Evolutionary conservation across 371 early-diverging fungal species (phyloP), one percentile per base, ranked within the genome.

Genomic region (Mucor irregularis): DNA sequence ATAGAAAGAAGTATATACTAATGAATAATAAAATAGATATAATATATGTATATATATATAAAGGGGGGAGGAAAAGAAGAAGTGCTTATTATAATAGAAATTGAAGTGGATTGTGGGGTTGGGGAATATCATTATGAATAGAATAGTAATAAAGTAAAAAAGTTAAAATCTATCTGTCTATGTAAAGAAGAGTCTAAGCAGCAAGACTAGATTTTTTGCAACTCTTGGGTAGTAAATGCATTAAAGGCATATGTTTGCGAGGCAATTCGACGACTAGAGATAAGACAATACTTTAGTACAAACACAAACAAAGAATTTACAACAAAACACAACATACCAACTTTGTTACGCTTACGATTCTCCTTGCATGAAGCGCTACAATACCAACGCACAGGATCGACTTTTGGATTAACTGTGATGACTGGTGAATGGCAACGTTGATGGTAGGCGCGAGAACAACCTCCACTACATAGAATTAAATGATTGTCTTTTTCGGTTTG

Each of bases 381-480:
- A 69, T 79, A 90, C 89, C 89, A 90, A 21, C 65, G 59, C 16
- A 70, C 62, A 49, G 68, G 64, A 42, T 57, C 61, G 21, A 63
- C 64, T 19, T 64, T 61, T 14, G 78, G 73, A 35, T 51, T 49
- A 31, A 46, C 37, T 2, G 76, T 58, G 48, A 86, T 86, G 14
- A 73, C 76, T 10, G 71, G 53, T 26, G 56, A 58, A 0, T 85
- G 85, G 35, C 78, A 82, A 42, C 81, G 72, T 44, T 78, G 77
- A 57, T 87, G 89, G 64, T 91, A 92, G 3, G 82, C 80, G 45
- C 84, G 80, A 70, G 91, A 92, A 62, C 75, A 66, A 11, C 62
- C 67, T 17, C 67, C 67, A 26, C 58, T 39, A 54, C 67, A 66
- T 5, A 40, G 13, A 29, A 66, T 40, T 25, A 66, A 40, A 17